Evolutionary conservation across 2,329 filamentous ascomycete genomes (phyloP).

Genomic region (Monosporascus sp.): DNA sequence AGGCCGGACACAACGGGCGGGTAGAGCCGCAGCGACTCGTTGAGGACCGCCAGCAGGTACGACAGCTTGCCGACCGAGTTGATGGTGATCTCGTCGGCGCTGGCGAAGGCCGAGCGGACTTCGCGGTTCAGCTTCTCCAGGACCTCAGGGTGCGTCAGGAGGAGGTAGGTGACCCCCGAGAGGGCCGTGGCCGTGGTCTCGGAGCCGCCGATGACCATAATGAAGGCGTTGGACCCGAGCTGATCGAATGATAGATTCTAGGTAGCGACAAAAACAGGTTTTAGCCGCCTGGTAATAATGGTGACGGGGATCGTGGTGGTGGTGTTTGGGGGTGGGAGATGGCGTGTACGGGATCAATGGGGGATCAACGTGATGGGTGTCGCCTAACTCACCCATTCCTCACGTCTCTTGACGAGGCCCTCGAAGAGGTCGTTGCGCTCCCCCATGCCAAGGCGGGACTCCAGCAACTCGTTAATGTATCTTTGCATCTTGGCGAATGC

Average conservation of each 20-base stretch:
- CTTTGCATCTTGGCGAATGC: conserved; percentile 8
- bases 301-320: too few relatives aligned
- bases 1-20: conserved; percentile 25
- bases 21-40: conserved; percentile 38
- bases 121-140: conserved; percentile 31
- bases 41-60: conserved; percentile 38
- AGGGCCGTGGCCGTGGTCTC: conserved; percentile 26
- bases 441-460: conserved; percentile 1
- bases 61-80: conserved; percentile 25
- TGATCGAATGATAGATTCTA: conserved; percentile 22
- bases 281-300: too few relatives aligned
- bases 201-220: conserved; percentile 23
- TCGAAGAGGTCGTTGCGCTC: conserved; percentile 25
- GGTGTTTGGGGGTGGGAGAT: too few relatives aligned
- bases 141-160: conserved; percentile 25
- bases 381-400: conserved; percentile 22
- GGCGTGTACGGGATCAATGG: too few relatives aligned
- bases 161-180: conserved; percentile 23
- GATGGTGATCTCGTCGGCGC: conserved; percentile 32
- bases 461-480: conserved; percentile 18
- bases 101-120: conserved; percentile 32
- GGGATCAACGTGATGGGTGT: neutral
- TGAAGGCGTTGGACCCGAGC: conserved; percentile 20
- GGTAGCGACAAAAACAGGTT: too few relatives aligned
- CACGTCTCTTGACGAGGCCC: conserved; percentile 24